Evolutionary conservation across 2,329 filamentous ascomycete species (phyloP), one percentile per base, ranked within the genome.

Genomic region (Seiridium cupressi): DNA sequence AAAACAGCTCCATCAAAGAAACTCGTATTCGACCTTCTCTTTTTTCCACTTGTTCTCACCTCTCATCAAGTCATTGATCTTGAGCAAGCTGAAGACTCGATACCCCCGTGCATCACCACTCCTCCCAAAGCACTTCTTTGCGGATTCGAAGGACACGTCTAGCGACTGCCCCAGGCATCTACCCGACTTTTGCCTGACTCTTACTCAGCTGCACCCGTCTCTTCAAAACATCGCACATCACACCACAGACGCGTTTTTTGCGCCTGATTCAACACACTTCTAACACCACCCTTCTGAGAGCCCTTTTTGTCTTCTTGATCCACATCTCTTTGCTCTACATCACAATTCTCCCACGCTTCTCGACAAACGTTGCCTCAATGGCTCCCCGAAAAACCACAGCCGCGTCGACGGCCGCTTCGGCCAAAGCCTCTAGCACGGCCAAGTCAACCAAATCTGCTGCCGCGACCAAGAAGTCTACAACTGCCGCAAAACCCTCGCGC

Each of bases 321-420:
- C 34, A 57, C 32, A 57, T 38, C 49, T 32, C 44, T 34, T 34
- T 26, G 32, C 44, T 31, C 55, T 49, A 47, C 34, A 44, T 47
- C 46, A 26, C 55, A 53, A 31, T 13, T 57, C 31, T 18, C 26
- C 32, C 44, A 26, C 26, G 13, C 38, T 31, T 31, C 38, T 44
- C n/a, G 38, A 7, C 36, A 42, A 44, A 42, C 18, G 26, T 44
- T 44, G 72, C 66, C 58, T 56, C 58, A 59, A 61, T 59, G 51
- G 36, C 60, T 26, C 63, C 62, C 51, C 57, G 62, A 48, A 68
- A 62, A 48, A 51, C 60, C 38, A 42, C 38, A 5, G 57, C 60
- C 32, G 36, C 49, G 6, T 31, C 49, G 18, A 11, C 26, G 34
- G 34, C 31, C 49, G 34, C 31, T 31, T 35, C 49, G 5, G 35